phyloP scores from a whole-genome alignment of 2,329 filamentous ascomycete genomes.

The Fusarium sp. region DNA sequence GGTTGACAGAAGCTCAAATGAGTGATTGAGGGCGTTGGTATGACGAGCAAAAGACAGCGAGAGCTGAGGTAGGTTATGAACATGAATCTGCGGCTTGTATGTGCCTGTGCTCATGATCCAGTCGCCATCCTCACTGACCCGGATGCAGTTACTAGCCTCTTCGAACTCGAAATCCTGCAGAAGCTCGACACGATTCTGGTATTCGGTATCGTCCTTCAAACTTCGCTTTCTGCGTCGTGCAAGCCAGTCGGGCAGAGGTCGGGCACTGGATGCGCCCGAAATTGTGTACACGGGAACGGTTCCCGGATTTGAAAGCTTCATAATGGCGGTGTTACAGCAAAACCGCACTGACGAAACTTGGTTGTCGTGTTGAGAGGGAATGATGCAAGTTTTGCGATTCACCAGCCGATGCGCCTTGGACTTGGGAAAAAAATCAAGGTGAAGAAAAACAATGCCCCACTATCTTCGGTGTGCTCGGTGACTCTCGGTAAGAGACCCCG shows the following conservation, averaged over 20 bases:
- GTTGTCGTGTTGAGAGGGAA: slow-evolving; percentile 13
- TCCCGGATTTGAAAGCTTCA: slow-evolving; percentile 86
- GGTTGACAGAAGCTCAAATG: slow-evolving; percentile 85
- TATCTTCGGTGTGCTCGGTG: slow-evolving; percentile 32
- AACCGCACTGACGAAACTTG: slow-evolving; percentile 25
- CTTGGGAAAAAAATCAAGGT: slow-evolving; percentile 45
- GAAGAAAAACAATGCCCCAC: slow-evolving; percentile 40
- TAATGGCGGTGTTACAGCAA: slow-evolving; percentile 47
- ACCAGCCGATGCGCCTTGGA: slow-evolving; percentile 14
- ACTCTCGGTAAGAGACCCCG: slow-evolving; percentile 16
- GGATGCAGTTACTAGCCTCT: slow-evolving; percentile 89
- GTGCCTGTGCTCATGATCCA: slow-evolving; percentile 96
- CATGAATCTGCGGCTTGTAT: slow-evolving; percentile 77
- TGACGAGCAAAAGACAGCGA: slow-evolving; percentile 94
- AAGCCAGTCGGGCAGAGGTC: slow-evolving; percentile 95
- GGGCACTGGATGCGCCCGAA: slow-evolving; percentile 86
- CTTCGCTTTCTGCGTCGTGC: slow-evolving; percentile 88
- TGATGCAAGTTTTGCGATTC: slow-evolving; percentile 31
- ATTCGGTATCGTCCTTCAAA: slow-evolving; percentile 91
- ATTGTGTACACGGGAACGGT: slow-evolving; percentile 94
- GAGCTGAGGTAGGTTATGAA: slow-evolving; percentile 92
- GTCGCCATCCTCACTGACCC: slow-evolving; percentile 92
- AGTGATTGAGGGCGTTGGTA: slow-evolving; percentile 90
- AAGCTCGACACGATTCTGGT: slow-evolving; percentile 91
- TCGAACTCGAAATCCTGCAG: slow-evolving; percentile 98